Evolutionary conservation across 495 filamentous ascomycete species (phyloP), one percentile per base, ranked within the genome.

Genomic region (Penicillium malachiteum): DNA sequence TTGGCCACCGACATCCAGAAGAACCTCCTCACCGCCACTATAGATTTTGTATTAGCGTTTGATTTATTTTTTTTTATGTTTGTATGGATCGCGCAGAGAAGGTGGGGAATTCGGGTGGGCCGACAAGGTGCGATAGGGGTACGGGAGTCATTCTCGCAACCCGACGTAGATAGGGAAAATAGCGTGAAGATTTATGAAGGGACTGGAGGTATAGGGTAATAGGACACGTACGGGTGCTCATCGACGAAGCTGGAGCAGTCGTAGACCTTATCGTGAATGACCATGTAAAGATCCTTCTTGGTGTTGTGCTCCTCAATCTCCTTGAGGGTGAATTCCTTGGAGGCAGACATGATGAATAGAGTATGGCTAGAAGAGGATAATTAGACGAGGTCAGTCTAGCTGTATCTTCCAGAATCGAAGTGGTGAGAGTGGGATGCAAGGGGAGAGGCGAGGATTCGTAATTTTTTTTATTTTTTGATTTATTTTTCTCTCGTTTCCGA

Each of bases 181-280:
- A 26, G 21, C 4, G 21, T 26, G 41, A 44, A 3, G 3, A 30
- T 14, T 13, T 10, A 17, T n/a, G 18, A n/a, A 14, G 16, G 33
- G 16, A 12, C 18, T 11, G 17, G 21, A 26, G 47, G 18, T 17
- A 42, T 3, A 31, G 1, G 47, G 21, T 43, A 44, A 33, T 18
- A 50, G 54, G 47, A 43, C 32, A 92, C 94, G 74, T 91, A 98
- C 93, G 95, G 95, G 78, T 99, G 95, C 85, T 99, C 95, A 71
- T 97, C 93, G 54, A 97, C 80, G 77, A 99, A 99, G 68, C 83
- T 89, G 59, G 82, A 81, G 62, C 80, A 71, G 70, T 96, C 86
- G 83, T 97, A 99, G 74, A 99, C 87, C 79, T 95, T 93, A 74
- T 97, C 93, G 80, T 97, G 91, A 65, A 97, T 82, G 53, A 97